Conservation (phyloP, 225 moss, liverwort and hornwort genomes). For the Neckera pumila region DNA sequence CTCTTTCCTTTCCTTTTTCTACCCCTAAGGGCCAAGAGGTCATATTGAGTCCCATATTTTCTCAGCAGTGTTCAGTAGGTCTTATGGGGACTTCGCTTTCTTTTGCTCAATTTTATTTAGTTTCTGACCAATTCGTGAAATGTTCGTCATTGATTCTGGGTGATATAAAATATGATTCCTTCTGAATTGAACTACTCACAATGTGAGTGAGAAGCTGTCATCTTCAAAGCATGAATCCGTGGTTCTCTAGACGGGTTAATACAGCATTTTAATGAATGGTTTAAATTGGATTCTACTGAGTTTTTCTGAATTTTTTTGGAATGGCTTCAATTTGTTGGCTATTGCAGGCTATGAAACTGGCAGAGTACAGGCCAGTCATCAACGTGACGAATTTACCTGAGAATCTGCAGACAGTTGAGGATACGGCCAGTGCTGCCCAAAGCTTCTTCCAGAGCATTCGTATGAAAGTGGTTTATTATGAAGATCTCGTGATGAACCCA, state of each 20-base stretch:
- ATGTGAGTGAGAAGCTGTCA: background rate
- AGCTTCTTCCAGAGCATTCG: slow-evolving; percentile 29
- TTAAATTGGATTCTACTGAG: no score
- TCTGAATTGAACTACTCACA: background rate
- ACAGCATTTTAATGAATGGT: background rate
- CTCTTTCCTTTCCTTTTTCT: background rate
- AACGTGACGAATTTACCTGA: slow-evolving; percentile 29
- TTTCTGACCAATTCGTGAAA: background rate
- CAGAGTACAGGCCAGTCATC: slow-evolving; percentile 52
- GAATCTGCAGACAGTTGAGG: slow-evolving; percentile 31
- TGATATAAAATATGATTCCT: background rate
- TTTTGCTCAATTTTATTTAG: background rate
- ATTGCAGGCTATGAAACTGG: slow-evolving; percentile 42
- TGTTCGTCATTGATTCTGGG: background rate
- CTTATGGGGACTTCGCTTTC: background rate
- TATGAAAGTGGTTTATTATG: slow-evolving; percentile 43
- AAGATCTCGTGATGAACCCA: slow-evolving; percentile 37
- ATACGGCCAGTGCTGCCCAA: slow-evolving; percentile 23
- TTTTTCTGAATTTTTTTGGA: background rate
- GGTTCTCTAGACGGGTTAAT: background rate
- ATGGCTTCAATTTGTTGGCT: background rate
- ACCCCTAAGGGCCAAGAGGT: no score
- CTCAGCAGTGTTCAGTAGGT: background rate
- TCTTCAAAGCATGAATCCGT: background rate
- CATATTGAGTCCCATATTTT: background rate